Base-by-base conservation (phyloP, 345 rosid species). In the Ailanthus altissimus region DNA sequence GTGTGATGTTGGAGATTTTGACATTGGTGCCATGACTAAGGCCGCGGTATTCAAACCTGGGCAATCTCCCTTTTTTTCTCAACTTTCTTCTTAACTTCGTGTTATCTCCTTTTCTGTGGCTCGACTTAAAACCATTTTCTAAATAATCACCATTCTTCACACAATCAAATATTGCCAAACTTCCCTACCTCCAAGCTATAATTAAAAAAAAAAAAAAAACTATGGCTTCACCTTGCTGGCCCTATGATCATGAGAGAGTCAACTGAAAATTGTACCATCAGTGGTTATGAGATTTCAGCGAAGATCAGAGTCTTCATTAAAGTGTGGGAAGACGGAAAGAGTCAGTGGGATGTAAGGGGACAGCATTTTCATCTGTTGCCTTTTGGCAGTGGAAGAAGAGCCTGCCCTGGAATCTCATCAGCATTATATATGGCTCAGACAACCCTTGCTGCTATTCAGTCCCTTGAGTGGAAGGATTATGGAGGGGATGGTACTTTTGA, bases 181-280 rank as follows among this genome's bases (percentile, higher is more conserved):
- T 93, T 56, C 90, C 93, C n/a, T 90, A 86, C 85, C 83, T 90
- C 54, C 91, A 89, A 79, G 86, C 93, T 0, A 79, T 86, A 26
- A 80, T 81, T n/a, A n/a, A n/a, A n/a, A n/a, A n/a, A n/a, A 50
- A 92, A 88, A 60, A 92, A 91, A 85, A 87, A 94, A 47, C 79
- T 90, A 0, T 79, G 97, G 79, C 93, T 93, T 21, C 98, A 93
- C 80, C 98, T 94, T 0, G 53, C 91, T 2, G 93, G 89, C 16
- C 92, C 94, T 7, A 26, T 91, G 79, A 86, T 85, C 26, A 84
- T 87, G 46, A 82, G 96, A 63, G 90, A 93, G 54, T 88, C 86
- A 43, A 79, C 57, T 6, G 81, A 89, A 28, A 60, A 66, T 25
- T 90, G 89, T 57, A 80, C 8, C 0, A 66, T 92, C 13, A 67